These are phyloP conservation scores for Eimeria brunetti DNA, from an alignment of 169 alveolate species.

Conservation along the genomic window DNA sequence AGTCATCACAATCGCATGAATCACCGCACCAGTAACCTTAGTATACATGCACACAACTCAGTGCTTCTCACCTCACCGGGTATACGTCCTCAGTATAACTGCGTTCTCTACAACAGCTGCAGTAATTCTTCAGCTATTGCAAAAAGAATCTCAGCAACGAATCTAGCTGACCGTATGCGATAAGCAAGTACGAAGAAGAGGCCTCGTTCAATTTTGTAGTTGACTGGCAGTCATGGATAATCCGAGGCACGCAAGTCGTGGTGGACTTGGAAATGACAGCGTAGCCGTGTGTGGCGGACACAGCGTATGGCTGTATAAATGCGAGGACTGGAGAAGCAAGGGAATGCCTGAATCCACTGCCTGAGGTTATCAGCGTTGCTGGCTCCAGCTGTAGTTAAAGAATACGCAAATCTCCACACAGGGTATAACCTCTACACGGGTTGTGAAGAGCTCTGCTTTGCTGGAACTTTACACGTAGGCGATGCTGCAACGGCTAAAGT, in stretches of 20 bases:
- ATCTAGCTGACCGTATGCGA: constrained; percentile 14
- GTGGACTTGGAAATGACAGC: not conserved
- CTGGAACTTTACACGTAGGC: not conserved
- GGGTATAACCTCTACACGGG: not conserved
- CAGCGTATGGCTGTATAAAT: constrained; percentile 38
- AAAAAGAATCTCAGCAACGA: not conserved
- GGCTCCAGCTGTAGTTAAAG: constrained; percentile 11
- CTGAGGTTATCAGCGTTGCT: not conserved
- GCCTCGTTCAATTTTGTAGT: not conserved
- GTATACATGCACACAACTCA: not conserved
- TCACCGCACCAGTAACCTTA: not conserved
- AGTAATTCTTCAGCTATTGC: not conserved
- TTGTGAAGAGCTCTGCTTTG: not conserved
- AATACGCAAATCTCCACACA: not conserved
- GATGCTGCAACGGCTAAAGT: not conserved
- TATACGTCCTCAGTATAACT: not conserved
- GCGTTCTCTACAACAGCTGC: not conserved
- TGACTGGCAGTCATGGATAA: not conserved
- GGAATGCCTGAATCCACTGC: not conserved
- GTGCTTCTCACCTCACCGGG: not conserved
- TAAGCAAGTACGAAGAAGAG: not conserved
- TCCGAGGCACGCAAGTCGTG: not conserved
- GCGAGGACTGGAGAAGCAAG: constrained; percentile 37
- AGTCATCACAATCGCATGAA: not conserved
- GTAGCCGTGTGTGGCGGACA: not conserved